These are phyloP conservation scores for Saturnispora serradocipensis DNA, from an alignment of 805 yeast genomes.

Conservation along the genomic window DNA sequence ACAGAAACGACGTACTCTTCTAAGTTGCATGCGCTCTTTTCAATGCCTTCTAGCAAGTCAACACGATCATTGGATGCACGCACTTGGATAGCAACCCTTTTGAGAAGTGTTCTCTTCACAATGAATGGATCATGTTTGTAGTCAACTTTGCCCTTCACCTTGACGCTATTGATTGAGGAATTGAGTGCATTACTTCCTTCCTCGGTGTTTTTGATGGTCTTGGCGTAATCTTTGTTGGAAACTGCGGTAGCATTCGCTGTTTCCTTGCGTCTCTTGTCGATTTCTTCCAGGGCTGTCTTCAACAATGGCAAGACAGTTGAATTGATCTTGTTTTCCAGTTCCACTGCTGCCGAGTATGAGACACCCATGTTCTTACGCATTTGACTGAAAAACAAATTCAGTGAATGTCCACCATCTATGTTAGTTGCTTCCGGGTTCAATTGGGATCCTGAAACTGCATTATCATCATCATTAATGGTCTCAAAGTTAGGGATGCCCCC, in stretches of 20 bases:
- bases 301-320: conserved; percentile 35
- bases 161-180: conserved; percentile 15
- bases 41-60: conserved; percentile 35
- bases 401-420: conserved; percentile 8
- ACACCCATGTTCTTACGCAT: conserved; percentile 23
- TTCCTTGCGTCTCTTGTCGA: conserved; percentile 35
- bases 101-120: conserved; percentile 29
- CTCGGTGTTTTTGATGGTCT: conserved; percentile 26
- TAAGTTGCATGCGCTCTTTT: conserved; percentile 30
- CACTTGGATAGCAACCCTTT: conserved; percentile 33
- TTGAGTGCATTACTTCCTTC: conserved; percentile 22
- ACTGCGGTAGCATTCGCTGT: conserved; percentile 28
- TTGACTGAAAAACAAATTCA: conserved; percentile 24
- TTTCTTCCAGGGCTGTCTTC: conserved; percentile 31
- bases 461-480: conserved; percentile 11
- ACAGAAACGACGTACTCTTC: conserved; percentile 37
- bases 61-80: conserved; percentile 37
- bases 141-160: conserved; percentile 22
- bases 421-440: neutral
- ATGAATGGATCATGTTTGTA: conserved; percentile 39
- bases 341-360: conserved; percentile 27
- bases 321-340: conserved; percentile 32
- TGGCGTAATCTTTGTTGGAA: conserved; percentile 32
- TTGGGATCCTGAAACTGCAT: conserved; percentile 5
- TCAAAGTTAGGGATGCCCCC: conserved; percentile 26